Percentiles rank a stretch among this genome's conserved stretches.
phyloP scores from a whole-genome alignment of 352 stramenopile species.

The Phytopythium sindhum region DNA sequence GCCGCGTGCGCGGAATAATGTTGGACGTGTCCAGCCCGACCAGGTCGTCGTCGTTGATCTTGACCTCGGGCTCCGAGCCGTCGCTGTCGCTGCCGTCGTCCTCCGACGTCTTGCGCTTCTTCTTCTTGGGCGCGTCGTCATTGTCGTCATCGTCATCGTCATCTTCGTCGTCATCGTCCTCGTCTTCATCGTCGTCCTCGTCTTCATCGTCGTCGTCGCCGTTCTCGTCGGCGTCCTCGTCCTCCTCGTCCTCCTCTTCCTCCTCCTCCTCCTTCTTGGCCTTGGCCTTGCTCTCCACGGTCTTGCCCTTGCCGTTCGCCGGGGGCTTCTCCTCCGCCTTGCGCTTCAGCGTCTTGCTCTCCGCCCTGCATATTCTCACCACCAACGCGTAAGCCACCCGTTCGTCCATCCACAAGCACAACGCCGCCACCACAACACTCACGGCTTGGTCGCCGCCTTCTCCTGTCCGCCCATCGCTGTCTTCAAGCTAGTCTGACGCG shows the following conservation, averaged over 20 bases:
- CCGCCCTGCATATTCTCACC: slow-evolving; percentile 15
- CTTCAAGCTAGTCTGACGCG: background rate
- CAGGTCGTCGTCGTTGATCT: slow-evolving; percentile 85
- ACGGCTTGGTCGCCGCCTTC: slow-evolving; percentile 38
- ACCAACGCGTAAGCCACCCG: background rate
- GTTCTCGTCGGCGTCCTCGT: slow-evolving; percentile 46
- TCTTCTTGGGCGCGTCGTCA: slow-evolving; percentile 51
- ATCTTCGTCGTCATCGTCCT: slow-evolving; percentile 43
- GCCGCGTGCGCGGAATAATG: slow-evolving; percentile 77
- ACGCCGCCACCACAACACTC: slow-evolving; percentile 15
- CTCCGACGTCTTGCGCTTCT: slow-evolving; percentile 66
- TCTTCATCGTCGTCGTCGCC: slow-evolving; percentile 47
- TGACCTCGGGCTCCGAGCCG: slow-evolving; percentile 72
- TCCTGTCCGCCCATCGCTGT: slow-evolving; percentile 31
- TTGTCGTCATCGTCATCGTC: slow-evolving; percentile 44
- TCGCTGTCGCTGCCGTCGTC: slow-evolving; percentile 62
- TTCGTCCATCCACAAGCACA: background rate
- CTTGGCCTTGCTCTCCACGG: slow-evolving; percentile 37
- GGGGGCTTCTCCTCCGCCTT: slow-evolving; percentile 33
- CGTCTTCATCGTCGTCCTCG: slow-evolving; percentile 33
- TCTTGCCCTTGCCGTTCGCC: slow-evolving; percentile 16
- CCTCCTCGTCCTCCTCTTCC: slow-evolving; percentile 35
- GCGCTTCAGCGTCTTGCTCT: slow-evolving; percentile 39
- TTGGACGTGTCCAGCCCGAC: slow-evolving; percentile 81
- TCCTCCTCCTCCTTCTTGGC: slow-evolving; percentile 31